phyloP scores from a whole-genome alignment of 495 filamentous ascomycete species.

The Tuber calosporum region DNA sequence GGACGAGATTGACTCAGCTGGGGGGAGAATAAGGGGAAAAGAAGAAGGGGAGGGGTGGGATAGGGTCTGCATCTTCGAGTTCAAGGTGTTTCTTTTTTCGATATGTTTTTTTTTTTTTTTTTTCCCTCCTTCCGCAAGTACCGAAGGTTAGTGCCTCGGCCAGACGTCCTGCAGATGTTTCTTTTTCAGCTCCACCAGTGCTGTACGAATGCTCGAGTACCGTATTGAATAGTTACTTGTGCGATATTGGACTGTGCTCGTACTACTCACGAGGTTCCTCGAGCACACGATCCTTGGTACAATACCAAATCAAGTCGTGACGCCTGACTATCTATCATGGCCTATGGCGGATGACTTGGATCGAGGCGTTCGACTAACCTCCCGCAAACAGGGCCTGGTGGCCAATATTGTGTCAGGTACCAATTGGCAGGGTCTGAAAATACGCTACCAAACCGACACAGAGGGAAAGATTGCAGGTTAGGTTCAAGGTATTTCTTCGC shows the following conservation, averaged over 20 bases:
- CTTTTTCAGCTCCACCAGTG: not conserved
- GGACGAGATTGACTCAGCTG: not conserved
- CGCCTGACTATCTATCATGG: not conserved
- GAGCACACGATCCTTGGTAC: not conserved
- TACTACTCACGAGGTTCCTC: not conserved
- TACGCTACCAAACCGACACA: too few species aligned
- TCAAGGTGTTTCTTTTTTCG: not conserved
- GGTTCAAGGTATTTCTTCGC: not conserved
- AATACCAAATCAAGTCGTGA: not conserved
- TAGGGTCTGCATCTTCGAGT: not conserved
- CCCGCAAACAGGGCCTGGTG: not conserved
- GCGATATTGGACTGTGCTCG: not conserved
- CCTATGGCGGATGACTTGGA: not conserved
- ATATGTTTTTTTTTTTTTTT: not conserved
- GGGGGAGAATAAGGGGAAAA: not conserved
- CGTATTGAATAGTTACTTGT: too few species aligned
- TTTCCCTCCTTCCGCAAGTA: not conserved
- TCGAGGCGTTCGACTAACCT: too few species aligned
- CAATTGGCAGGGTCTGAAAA: not conserved
- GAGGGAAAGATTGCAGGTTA: not conserved
- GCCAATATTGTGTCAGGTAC: not conserved
- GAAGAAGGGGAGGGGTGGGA: not conserved
- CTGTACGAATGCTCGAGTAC: too few species aligned
- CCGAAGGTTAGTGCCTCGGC: not conserved
- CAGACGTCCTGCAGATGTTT: not conserved